These are phyloP conservation scores for Lepidium africanum DNA, from an alignment of 345 rosid genomes.

Conservation along the genomic window DNA sequence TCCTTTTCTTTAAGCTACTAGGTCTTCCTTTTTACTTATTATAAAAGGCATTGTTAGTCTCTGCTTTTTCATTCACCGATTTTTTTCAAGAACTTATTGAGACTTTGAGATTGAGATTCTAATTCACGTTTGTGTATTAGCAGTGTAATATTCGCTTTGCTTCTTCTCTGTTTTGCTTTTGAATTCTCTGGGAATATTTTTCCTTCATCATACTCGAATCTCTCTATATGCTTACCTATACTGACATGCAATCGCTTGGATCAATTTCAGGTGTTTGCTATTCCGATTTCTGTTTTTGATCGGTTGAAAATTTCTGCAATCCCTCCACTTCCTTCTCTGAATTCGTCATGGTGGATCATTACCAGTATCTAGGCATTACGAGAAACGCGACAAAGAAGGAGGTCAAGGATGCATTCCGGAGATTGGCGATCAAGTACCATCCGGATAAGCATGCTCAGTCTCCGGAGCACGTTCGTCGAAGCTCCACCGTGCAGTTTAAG, in stretches of 20 bases:
- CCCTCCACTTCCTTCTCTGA: background rate
- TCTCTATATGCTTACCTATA: background rate
- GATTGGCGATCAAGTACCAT: slow-evolving; percentile 64
- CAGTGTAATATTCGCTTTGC: too few relatives aligned
- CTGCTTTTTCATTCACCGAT: too few relatives aligned
- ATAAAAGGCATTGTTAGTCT: too few relatives aligned
- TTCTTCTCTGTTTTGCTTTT: too few relatives aligned
- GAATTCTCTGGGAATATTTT: too few relatives aligned
- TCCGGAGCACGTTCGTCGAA: slow-evolving; percentile 38
- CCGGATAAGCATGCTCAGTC: slow-evolving; percentile 85
- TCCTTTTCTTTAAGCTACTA: too few relatives aligned
- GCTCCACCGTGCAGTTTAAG: slow-evolving; percentile 62
- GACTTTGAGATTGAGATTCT: too few relatives aligned
- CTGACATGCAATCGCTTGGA: background rate
- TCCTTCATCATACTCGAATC: too few relatives aligned
- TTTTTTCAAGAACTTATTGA: too few relatives aligned
- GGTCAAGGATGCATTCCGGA: slow-evolving; percentile 72
- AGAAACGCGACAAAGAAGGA: slow-evolving; percentile 65
- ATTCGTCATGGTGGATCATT: slow-evolving; percentile 51
- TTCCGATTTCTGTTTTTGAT: slow-evolving; percentile 14
- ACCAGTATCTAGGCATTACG: slow-evolving; percentile 54
- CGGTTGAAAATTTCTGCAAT: background rate
- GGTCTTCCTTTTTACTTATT: too few relatives aligned
- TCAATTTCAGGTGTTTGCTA: background rate
- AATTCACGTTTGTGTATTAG: too few relatives aligned